Evolutionary conservation across 2,329 filamentous ascomycete genomes (phyloP), one percentile per base, ranked within the genome.

Genomic region (Calycina marina): DNA sequence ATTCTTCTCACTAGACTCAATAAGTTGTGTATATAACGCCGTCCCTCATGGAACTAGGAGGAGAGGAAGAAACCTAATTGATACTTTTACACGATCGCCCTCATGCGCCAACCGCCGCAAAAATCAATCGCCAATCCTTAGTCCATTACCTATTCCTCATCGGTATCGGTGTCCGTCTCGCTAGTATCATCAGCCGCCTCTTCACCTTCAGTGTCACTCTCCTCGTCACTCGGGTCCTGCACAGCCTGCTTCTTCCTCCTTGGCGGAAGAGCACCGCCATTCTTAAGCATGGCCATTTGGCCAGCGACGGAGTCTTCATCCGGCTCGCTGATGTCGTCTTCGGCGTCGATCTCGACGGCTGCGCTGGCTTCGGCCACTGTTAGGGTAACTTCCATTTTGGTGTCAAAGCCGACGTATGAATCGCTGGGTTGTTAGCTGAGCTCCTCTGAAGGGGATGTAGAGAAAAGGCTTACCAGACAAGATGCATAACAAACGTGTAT

Each of bases 251-350:
- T 63, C 53, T 66, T 71, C 47, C 71, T 67, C 61, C 72, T 74
- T 24, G 61, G 50, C 17, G 60, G 52, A 5, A 69, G 57, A 24
- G 69, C 59, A 17, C 52, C 62, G 17, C 72, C 79, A 9, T 76
- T 77, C 62, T 90, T 92, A 39, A 93, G 71, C 9, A 79, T 78
- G 40, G 77, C 76, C 82, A 93, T 90, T 58, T 93, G 83, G 39
- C 85, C 85, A 30, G 85, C 86, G 44, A 94, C 66, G 2, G 84
- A 85, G 58, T 93, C 84, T 92, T 98, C 90, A 42, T 96, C 90
- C 20, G 92, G 90, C 56, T 98, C 90, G 53, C 83, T 93, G 44
- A 98, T 98, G 37, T 98, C 90, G 48, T 93, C 90, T 45, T 94
- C 85, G 29, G 76, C 80, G 32, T 72, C 71, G 51, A 93, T 76